Evolutionary conservation across 192 early-diverging fungal species (phyloP).

Genomic region (Haplosporangium gracile): DNA sequence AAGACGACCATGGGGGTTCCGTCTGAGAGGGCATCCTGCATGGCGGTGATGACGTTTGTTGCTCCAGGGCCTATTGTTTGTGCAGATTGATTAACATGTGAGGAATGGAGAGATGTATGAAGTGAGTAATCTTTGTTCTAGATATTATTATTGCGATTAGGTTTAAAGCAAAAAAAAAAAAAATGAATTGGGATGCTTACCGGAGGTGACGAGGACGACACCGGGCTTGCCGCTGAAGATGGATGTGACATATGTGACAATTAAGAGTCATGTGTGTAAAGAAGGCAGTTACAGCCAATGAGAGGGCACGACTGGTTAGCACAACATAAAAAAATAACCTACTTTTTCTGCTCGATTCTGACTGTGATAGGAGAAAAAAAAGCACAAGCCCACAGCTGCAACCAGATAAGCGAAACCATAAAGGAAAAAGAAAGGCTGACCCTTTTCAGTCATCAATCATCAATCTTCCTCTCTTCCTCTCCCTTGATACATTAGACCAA

Average conservation of each 20-base stretch:
- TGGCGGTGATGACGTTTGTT: slow-evolving; percentile 97
- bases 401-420: slow-evolving; percentile 47
- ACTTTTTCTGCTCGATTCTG: not conserved
- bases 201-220: slow-evolving; percentile 63
- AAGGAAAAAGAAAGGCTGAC: slow-evolving; percentile 12
- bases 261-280: slow-evolving; percentile 28
- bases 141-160: not conserved
- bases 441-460: not conserved
- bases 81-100: slow-evolving; percentile 59
- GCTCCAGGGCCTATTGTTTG: slow-evolving; percentile 98
- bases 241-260: not conserved
- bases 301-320: not conserved
- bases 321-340: slow-evolving; percentile 2
- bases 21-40: slow-evolving; percentile 97
- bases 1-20: slow-evolving; percentile 97
- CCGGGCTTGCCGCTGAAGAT: slow-evolving; percentile 79
- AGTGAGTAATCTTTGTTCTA: slow-evolving; percentile 15
- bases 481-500: too few species aligned
- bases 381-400: not conserved
- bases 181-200: slow-evolving; percentile 7
- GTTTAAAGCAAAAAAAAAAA: not conserved
- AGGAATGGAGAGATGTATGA: not conserved
- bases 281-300: not conserved
- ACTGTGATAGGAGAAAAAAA: not conserved
- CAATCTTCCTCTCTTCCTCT: not conserved